A percentile compares a stretch with the other conserved stretches of the same genome.
Evolutionary conservation across 306 rosid genomes (phyloP).

Genomic region (Luffa aegyptiaca): DNA sequence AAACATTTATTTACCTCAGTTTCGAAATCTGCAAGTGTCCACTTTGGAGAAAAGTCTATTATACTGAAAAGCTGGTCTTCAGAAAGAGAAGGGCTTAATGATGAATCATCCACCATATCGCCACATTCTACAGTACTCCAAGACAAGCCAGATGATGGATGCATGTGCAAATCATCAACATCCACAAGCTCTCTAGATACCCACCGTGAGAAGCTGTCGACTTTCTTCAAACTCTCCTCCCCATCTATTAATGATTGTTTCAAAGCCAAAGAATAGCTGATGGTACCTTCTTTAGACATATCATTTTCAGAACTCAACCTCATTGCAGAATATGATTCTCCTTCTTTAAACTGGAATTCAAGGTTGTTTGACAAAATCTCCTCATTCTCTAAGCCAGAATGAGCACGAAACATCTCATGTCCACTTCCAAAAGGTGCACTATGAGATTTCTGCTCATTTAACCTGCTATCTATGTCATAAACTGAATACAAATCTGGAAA

Average conservation of each 20-base stretch:
- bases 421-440: conserved; percentile 26
- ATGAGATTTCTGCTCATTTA: conserved; percentile 23
- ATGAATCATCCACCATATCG: conserved; percentile 50
- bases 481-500: conserved; percentile 36
- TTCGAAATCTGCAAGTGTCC: conserved; percentile 53
- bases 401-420: conserved; percentile 15
- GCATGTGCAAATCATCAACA: conserved; percentile 67
- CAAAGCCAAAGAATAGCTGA: conserved; percentile 33
- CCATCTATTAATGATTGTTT: conserved; percentile 48
- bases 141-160: conserved; percentile 63
- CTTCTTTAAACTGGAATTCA: conserved; percentile 25
- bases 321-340: conserved; percentile 19
- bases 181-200: conserved; percentile 60
- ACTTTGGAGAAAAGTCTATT: conserved; percentile 67
- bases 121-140: conserved; percentile 73
- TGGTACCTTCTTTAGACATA: conserved; percentile 36
- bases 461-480: conserved; percentile 18
- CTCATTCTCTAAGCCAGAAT: conserved; percentile 27
- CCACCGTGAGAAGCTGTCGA: conserved; percentile 93
- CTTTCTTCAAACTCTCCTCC: conserved; percentile 74
- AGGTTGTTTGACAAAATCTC: conserved; percentile 26
- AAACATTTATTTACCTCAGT: conserved; percentile 39
- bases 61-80: conserved; percentile 78
- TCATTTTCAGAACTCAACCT: conserved; percentile 27
- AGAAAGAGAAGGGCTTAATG: conserved; percentile 85